Base-by-base conservation (phyloP, 495 filamentous ascomycete species). In the Saxophila tyrrhenica region DNA sequence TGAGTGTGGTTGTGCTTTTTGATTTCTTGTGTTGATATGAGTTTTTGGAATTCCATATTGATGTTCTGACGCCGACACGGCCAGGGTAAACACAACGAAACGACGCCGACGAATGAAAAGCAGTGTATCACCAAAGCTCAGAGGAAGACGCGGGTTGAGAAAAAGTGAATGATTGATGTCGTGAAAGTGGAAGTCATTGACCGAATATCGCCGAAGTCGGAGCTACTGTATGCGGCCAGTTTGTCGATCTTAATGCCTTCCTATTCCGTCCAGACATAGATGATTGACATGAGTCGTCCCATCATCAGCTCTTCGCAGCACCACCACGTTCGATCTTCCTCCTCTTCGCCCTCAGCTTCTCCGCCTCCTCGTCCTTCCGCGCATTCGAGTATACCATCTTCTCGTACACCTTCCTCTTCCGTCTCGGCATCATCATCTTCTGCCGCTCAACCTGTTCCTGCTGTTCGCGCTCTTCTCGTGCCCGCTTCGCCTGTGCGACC, bases 331-430 rank as follows among this genome's bases (percentile, higher is more conserved):
- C 90, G 56, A 95, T 62, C 77, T 82, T 91, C 72, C 91, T 84
- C 68, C 87, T 78, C 81, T 97, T 97, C 39, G 75, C 78, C 54
- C 87, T 80, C 67, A 97, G 73, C 70, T 71, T 75, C 55, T 79
- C 67, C 17, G 71, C 64, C 62, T 72, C 71, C 46, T 63, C 67
- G 44, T 74, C 70, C 51, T 62, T 58, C 61, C 67, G 65, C 38
- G 66, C 53, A 51, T 67, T 69, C 42, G 63, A 61, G 54, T 69
- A 67, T 56, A 65, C 58, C 61, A 74, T 74, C 59, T 70, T 68
- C 49, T 72, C 70, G n/a, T 68, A 63, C 52, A 71, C 45, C 63
- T 72, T 74, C 56, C 71, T 51, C 59, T 73, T 72, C 56, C 60
- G 56, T 35, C 63, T 51, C 43, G 62, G 51, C 61, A 72, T 66